Conservation (phyloP, 2,329 filamentous ascomycete species). For the Piedraia hortae region DNA sequence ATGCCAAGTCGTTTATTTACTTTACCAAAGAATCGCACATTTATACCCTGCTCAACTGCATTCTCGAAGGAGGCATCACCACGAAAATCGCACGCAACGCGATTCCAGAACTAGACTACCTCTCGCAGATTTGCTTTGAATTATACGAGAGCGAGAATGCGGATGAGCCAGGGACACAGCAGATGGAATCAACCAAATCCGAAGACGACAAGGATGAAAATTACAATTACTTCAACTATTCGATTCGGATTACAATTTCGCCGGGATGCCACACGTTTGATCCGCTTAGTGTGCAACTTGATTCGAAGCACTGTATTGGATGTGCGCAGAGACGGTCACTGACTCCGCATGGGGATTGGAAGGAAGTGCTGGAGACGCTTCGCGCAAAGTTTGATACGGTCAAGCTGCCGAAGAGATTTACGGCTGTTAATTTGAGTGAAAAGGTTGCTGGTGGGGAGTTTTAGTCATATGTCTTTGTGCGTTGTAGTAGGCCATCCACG, state of each 20-base stretch:
- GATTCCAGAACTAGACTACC: conserved; percentile 90
- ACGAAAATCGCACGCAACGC: conserved; percentile 89
- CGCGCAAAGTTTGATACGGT: conserved; percentile 76
- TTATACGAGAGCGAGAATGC: conserved; percentile 76
- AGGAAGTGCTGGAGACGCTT: conserved; percentile 83
- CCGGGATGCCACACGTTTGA: conserved; percentile 93
- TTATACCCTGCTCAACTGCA: conserved; percentile 92
- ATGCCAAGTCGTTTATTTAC: conserved; percentile 91
- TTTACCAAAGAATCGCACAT: conserved; percentile 99
- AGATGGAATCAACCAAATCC: no score
- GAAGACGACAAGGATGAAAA: conserved; percentile 3
- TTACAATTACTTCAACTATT: conserved; percentile 43
- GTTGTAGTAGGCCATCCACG: no score
- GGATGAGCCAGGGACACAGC: conserved; percentile 32
- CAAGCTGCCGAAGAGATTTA: conserved; percentile 23
- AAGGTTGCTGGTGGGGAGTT: no score
- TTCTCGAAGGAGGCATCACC: conserved; percentile 83
- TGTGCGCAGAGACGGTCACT: conserved; percentile 73
- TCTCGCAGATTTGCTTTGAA: conserved; percentile 94
- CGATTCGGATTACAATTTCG: conserved; percentile 83
- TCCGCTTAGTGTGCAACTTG: conserved; percentile 82
- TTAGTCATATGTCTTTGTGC: no score
- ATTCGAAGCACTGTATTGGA: conserved; percentile 87
- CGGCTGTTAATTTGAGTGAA: conserved; percentile 23
- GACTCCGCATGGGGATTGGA: conserved; percentile 83